phyloP scores from a whole-genome alignment of 2,329 filamentous ascomycete species.

The Dryadomyces quercivorus region DNA sequence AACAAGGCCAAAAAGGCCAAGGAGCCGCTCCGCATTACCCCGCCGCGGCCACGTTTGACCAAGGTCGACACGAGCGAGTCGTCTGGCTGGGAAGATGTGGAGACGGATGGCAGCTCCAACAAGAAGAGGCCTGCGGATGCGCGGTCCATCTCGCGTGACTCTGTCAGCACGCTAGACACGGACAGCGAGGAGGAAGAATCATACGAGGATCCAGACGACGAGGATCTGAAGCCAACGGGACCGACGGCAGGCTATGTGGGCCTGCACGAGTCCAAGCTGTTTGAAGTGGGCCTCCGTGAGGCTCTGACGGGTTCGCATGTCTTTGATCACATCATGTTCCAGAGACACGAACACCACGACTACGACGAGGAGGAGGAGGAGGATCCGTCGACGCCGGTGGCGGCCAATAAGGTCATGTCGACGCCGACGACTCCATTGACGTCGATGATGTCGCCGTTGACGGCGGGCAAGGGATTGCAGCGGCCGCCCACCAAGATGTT shows the following conservation, averaged over 20 bases:
- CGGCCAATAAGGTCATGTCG: not conserved
- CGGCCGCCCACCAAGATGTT: not conserved
- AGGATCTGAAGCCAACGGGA: not conserved
- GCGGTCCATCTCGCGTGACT: constrained; percentile 3
- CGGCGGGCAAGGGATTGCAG: not conserved
- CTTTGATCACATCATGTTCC: constrained; percentile 8
- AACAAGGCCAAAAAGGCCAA: no score
- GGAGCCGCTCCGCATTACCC: no score
- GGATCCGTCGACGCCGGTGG: not conserved
- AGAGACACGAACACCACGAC: not conserved
- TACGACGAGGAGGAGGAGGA: not conserved
- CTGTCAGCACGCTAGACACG: constrained; percentile 6
- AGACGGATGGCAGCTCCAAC: not conserved
- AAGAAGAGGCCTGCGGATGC: not conserved
- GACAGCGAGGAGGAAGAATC: not conserved
- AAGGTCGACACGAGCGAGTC: not conserved
- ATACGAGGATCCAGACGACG: not conserved
- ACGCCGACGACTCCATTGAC: not conserved
- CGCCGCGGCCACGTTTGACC: not conserved
- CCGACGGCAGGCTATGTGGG: constrained; percentile 20
- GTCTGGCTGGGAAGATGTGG: constrained; percentile 13
- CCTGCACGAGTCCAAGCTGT: constrained; percentile 16
- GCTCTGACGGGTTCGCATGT: constrained; percentile 17
- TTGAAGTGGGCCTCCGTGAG: constrained; percentile 17
- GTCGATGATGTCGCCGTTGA: not conserved